Evolutionary conservation across 768 basidiomycete genomes (phyloP).

Genomic region (Cyathus striatus): DNA sequence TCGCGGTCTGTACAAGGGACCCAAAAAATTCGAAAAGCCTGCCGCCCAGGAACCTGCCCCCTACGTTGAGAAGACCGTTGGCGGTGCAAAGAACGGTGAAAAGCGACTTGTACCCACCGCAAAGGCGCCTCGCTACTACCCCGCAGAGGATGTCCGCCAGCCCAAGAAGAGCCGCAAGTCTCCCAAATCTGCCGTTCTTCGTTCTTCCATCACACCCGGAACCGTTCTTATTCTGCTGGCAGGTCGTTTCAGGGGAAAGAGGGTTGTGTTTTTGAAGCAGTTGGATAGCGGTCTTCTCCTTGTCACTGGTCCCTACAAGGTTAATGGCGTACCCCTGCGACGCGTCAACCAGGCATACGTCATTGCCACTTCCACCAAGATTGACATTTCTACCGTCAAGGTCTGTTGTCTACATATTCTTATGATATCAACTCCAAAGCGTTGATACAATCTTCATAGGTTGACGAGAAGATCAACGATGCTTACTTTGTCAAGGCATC

Average conservation of each 20-base stretch:
- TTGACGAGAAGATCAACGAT: conserved; percentile 90
- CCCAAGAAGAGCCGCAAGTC: conserved; percentile 93
- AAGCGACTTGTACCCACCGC: conserved; percentile 81
- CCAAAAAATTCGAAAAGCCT: conserved; percentile 70
- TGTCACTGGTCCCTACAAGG: conserved; percentile 95
- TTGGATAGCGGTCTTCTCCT: conserved; percentile 86
- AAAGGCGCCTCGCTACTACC: conserved; percentile 90
- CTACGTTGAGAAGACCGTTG: conserved; percentile 75
- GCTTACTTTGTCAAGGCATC: conserved; percentile 86
- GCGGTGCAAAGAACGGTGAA: conserved; percentile 87
- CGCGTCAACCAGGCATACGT: conserved; percentile 99
- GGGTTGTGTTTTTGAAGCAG: conserved; percentile 98
- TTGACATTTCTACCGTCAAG: conserved; percentile 72
- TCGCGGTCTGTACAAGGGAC: conserved; percentile 82
- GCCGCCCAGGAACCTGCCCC: conserved; percentile 54
- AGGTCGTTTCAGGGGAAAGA: conserved; percentile 96
- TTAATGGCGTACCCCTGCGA: conserved; percentile 97
- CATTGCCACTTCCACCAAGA: conserved; percentile 94
- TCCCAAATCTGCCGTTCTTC: conserved; percentile 71
- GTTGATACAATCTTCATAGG: conserved; percentile 31
- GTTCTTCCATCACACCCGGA: conserved; percentile 87
- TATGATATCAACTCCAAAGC: background rate
- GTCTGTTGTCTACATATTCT: conserved; percentile 36
- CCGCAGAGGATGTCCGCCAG: conserved; percentile 87
- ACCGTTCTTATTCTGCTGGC: conserved; percentile 95